phyloP scores from a whole-genome alignment of 1,284 basidiomycete species.

The Microbotryum lychnidis-dioicae region DNA sequence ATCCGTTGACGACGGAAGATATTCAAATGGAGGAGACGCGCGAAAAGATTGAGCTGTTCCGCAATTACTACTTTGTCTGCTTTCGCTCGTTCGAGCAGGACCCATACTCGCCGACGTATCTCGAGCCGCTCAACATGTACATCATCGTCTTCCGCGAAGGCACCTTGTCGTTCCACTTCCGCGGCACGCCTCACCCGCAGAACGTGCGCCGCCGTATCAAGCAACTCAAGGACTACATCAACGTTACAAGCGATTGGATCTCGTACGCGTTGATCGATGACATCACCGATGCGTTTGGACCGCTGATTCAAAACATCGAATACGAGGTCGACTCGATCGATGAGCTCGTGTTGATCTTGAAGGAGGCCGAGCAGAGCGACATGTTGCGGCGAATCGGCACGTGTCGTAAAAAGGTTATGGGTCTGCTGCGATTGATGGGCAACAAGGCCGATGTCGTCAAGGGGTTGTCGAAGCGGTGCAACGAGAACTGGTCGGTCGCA shows the following conservation, averaged over 20 bases:
- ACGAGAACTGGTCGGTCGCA: constrained; percentile 98
- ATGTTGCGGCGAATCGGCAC: constrained; percentile 87
- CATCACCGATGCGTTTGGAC: constrained; percentile 98
- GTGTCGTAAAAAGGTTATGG: constrained; percentile 99
- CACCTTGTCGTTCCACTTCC: constrained; percentile 97
- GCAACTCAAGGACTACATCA: constrained; percentile 98
- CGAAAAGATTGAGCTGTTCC: constrained; percentile 98
- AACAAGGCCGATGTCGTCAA: constrained; percentile 99
- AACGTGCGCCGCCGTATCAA: constrained; percentile 97
- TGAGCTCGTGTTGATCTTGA: constrained; percentile 91
- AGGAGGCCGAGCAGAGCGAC: constrained; percentile 71
- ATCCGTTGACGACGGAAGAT: constrained; percentile 97
- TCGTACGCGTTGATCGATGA: constrained; percentile 99
- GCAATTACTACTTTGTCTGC: constrained; percentile 98
- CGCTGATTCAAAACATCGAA: constrained; percentile 95
- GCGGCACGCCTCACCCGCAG: constrained; percentile 92
- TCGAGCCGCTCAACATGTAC: constrained; percentile 99
- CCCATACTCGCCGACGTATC: constrained; percentile 90
- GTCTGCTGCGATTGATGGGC: constrained; percentile 84
- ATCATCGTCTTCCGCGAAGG: constrained; percentile 98
- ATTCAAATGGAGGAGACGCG: constrained; percentile 99
- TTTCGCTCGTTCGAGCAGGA: constrained; percentile 99
- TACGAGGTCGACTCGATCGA: constrained; percentile 99
- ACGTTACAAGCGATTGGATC: constrained; percentile 98
- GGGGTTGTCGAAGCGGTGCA: constrained; percentile 93